Percentiles rank a stretch among this genome's conserved stretches.
Evolutionary conservation across 106 monocot genomes (phyloP).

Genomic region (Dendrobium catenatum): DNA sequence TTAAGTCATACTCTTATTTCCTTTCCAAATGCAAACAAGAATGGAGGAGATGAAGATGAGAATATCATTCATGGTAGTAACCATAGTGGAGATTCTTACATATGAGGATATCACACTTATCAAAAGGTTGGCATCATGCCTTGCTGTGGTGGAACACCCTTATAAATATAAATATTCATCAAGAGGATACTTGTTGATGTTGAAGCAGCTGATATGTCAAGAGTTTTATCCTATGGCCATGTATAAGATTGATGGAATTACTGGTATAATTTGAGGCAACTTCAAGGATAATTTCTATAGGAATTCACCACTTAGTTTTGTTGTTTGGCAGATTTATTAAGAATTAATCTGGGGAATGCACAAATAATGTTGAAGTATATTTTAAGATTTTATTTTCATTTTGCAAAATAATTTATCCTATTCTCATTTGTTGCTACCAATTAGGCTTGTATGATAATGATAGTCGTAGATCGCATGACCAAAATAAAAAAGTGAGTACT

Average conservation of each 20-base stretch:
- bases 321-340: background rate
- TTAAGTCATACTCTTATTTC: background rate
- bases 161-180: background rate
- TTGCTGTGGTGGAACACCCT: background rate
- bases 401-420: too few relatives aligned
- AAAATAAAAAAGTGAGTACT: too few relatives aligned
- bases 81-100: background rate
- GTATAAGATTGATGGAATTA: background rate
- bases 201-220: too few relatives aligned
- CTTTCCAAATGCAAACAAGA: background rate
- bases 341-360: background rate
- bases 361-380: too few relatives aligned
- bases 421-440: too few relatives aligned
- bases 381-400: too few relatives aligned
- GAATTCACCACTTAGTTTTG: background rate
- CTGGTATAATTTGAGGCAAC: background rate
- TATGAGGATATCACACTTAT: background rate
- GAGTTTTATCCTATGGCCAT: background rate
- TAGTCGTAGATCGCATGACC: too few relatives aligned
- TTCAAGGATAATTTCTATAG: background rate
- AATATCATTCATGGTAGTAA: background rate
- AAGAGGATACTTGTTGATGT: background rate
- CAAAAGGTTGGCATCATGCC: background rate
- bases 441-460: too few relatives aligned
- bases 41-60: background rate